phyloP scores from a whole-genome alignment of 768 basidiomycete genomes.

The Sporobolomyces pararoseus region DNA sequence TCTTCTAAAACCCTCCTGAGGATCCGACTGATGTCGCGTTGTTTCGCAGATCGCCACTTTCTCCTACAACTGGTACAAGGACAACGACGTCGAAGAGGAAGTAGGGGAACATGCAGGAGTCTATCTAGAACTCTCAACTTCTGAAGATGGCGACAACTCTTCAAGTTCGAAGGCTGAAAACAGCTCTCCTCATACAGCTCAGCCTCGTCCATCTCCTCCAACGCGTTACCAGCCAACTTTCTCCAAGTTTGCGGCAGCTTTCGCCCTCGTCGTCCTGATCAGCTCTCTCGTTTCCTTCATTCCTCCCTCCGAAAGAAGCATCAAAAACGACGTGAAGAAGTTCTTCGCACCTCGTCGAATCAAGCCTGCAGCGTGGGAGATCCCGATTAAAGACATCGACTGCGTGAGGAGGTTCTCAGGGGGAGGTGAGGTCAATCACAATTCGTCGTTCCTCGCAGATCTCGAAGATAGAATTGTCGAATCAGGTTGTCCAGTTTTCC shows the following conservation, averaged over 20 bases:
- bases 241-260: neutral
- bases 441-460: constrained; percentile 7
- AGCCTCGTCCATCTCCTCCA: neutral
- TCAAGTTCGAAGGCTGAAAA: neutral
- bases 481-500: constrained; percentile 8
- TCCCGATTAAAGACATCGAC: neutral
- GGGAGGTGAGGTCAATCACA: constrained; percentile 11
- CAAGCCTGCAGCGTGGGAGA: constrained; percentile 18
- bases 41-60: constrained; percentile 10
- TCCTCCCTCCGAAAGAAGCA: neutral
- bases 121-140: constrained; percentile 10
- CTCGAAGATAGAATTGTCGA: constrained; percentile 1
- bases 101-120: neutral
- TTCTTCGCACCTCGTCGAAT: constrained; percentile 14
- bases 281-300: constrained; percentile 1
- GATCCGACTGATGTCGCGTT: no score
- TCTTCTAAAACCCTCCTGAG: no score
- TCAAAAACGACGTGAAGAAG: constrained; percentile 14
- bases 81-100: neutral
- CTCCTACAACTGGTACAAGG: constrained; percentile 24
- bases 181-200: neutral
- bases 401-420: neutral
- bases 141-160: constrained; percentile 10
- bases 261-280: constrained; percentile 2
- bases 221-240: neutral